Evolutionary conservation across 805 yeast genomes (phyloP), one percentile per base, ranked within the genome.

Genomic region (Cyberlindnera meyerae): DNA sequence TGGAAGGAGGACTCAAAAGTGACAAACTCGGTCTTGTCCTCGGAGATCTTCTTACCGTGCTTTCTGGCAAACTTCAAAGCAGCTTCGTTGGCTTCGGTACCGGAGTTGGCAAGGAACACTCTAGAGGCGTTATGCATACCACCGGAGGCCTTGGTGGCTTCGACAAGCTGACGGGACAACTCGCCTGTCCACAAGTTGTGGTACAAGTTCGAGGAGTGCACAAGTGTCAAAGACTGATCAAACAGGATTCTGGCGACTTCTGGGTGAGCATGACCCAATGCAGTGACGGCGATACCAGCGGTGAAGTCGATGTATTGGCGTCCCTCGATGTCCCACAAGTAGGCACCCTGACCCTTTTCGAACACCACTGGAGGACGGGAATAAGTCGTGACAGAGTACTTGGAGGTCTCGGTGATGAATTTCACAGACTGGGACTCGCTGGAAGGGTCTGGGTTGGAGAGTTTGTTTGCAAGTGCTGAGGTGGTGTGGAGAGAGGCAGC

Each of bases 281-380:
- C 81, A n/a, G 96, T 90, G 12, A 93, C 98, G 1, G 98, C 97
- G 48, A 93, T 90, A 36, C 98, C 98, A 2, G 97, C 88, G 1
- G 90, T 80, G 62, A 93, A 90, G 57, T 93, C 98, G 34, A 93
- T 70, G 54, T 81, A 93, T 56, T 81, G 72, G 27, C 76, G 70
- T 42, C 82, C 82, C 50, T 85, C 87, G 33, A 82, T 61, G 59
- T 93, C 98, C 68, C 79, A 88, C 37, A 93, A 58, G 36, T 68
- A 68, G n/a, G 88, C 75, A 14, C 95, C 96, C 49, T 77, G 62
- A 24, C 96, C 98, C 42, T 79, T 81, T 33, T 82, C 77, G 39
- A 90, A 69, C 13, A 87, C 83, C 33, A 88, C 60, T 31, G 77
- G 68, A 11, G 95, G 95, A 52, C 89, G 75, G 9, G 88, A 73